Evolutionary conservation across 495 filamentous ascomycete species (phyloP).

Genomic region (Neurospora sp.): DNA sequence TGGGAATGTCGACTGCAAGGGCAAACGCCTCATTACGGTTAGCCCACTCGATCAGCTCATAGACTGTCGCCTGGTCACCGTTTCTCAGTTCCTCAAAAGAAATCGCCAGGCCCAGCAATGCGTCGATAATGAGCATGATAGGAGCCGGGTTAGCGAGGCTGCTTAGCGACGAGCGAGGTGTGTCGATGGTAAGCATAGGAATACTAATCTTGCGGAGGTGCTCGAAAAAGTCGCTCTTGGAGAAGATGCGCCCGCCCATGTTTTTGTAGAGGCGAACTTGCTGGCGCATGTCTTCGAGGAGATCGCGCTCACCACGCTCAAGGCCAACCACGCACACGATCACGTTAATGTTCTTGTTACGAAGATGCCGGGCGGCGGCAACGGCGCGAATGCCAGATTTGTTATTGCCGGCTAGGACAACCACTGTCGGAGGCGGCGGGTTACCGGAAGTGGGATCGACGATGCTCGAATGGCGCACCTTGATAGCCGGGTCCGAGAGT

Average conservation of each 20-base stretch:
- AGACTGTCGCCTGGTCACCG: constrained; percentile 72
- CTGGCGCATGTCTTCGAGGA: constrained; percentile 62
- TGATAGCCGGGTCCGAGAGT: constrained; percentile 46
- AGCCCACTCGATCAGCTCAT: constrained; percentile 76
- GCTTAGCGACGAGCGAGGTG: constrained; percentile 22
- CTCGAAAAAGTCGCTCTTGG: constrained; percentile 43
- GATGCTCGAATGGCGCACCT: constrained; percentile 31
- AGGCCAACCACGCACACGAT: constrained; percentile 75
- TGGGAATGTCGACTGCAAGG: constrained; percentile 77
- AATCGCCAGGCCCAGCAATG: constrained; percentile 71
- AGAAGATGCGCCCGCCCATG: constrained; percentile 61
- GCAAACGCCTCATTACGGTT: constrained; percentile 71
- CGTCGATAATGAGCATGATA: constrained; percentile 79
- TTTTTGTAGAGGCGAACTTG: constrained; percentile 70
- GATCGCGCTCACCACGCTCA: constrained; percentile 51
- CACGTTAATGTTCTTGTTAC: constrained; percentile 67
- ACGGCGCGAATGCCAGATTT: constrained; percentile 75
- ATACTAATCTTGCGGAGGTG: constrained; percentile 32
- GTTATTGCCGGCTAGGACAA: constrained; percentile 82
- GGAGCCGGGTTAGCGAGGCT: constrained; percentile 28
- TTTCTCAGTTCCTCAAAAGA: constrained; percentile 74
- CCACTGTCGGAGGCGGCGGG: constrained; percentile 47
- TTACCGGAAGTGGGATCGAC: constrained; percentile 20
- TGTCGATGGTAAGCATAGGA: constrained; percentile 27
- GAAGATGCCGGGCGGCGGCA: constrained; percentile 76